Evolutionary conservation across 2,329 filamentous ascomycete genomes (phyloP), one percentile per base, ranked within the genome.

Genomic region (Scedosporium aurantiacum): DNA sequence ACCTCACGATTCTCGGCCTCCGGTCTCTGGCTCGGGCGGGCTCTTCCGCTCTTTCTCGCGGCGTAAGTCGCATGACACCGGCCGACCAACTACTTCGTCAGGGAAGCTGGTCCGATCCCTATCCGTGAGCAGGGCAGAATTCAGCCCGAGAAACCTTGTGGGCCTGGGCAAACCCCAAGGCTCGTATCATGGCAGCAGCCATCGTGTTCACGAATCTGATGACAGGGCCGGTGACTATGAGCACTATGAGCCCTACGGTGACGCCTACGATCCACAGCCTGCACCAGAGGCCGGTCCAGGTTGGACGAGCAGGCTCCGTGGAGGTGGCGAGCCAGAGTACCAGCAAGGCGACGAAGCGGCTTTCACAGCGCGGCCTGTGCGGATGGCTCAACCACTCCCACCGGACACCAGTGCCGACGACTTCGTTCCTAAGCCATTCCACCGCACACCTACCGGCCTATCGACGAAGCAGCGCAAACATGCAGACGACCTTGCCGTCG

Each of bases 391-490:
- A 32, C 45, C 59, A 57, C 23, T 23, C 28, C 12, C 18, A n/a
- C 27, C 4, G 54, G 56, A n/a, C 58, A 58, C 12, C 37, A 60
- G 5, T 32, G 10, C 25, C 28, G 52, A 58, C 16, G 54, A 60
- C 27, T 58, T 59, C 14, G 58, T 52, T 2, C 61, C 56, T 23
- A 58, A 59, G 61, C 74, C 77, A 0, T 89, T 91, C 72, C 83
- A 85, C 66, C 85, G 88, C 50, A 86, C 85, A 4, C 87, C 88
- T 1, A 91, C 89, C 0, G 86, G 84, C 14, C 72, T 90, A 47
- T 85, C 83, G 25, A 73, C 77, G 2, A 89, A 86, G 69, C 80
- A 87, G 66, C 75, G 81, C 66, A 80, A 79, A 67, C 80, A 81
- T 64, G 72, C 78, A 2, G 77, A 80, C 47, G 77, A 77, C 18